These are phyloP conservation scores for Penicillium coffeae DNA, from an alignment of 495 filamentous ascomycete species.

Conservation along the genomic window DNA sequence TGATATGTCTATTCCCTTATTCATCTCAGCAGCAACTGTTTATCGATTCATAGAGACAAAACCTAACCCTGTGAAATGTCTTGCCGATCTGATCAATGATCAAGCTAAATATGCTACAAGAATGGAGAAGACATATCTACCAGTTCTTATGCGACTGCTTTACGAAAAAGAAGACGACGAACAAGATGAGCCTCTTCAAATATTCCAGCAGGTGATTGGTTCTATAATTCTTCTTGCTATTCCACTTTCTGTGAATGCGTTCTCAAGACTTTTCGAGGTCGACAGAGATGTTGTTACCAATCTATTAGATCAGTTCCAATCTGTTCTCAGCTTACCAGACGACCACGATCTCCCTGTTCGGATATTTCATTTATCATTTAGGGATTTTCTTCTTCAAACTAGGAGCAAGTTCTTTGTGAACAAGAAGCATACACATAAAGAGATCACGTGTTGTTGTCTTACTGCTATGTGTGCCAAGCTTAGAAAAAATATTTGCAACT, in stretches of 20 bases:
- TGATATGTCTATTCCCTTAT: background rate
- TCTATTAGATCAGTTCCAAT: background rate
- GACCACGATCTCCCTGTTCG: background rate
- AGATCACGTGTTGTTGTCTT: constrained; percentile 18
- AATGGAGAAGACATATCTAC: constrained; percentile 3
- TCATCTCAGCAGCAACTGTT: background rate
- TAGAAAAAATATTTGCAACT: constrained; percentile 33
- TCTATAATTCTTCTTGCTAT: constrained; percentile 1
- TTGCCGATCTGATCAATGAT: background rate
- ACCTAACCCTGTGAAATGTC: background rate
- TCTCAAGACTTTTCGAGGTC: background rate
- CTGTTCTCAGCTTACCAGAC: background rate
- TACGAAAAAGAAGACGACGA: background rate
- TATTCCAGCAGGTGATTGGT: background rate
- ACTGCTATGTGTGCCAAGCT: constrained; percentile 22
- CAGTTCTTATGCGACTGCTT: background rate
- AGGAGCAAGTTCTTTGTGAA: constrained; percentile 9
- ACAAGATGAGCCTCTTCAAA: background rate
- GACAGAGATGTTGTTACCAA: background rate
- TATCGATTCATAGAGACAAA: background rate
- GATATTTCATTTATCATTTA: constrained; percentile 5
- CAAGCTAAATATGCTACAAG: background rate
- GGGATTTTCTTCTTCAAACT: constrained; percentile 8
- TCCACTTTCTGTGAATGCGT: constrained; percentile 1
- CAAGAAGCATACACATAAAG: background rate